Evolutionary conservation across 345 rosid genomes (phyloP).

Genomic region (Melaleuca alternifolia): DNA sequence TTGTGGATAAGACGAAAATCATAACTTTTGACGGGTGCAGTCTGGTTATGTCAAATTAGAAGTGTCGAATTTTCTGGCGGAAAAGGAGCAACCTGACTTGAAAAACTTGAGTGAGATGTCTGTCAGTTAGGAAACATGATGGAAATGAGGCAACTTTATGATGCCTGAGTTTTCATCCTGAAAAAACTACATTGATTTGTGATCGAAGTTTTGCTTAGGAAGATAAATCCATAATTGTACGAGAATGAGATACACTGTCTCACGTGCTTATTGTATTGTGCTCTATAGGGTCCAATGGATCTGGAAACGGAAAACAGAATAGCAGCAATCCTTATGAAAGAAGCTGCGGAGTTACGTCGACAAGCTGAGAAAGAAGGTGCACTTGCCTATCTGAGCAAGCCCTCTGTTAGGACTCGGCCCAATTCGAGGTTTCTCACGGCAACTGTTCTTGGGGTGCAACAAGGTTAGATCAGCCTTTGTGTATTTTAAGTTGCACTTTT

Average conservation of each 20-base stretch:
- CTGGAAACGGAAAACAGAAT: conserved; percentile 82
- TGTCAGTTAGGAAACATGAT: background rate
- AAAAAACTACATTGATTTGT: background rate
- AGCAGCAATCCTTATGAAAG: conserved; percentile 79
- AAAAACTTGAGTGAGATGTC: background rate
- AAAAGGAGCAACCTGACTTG: background rate
- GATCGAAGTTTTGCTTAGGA: background rate
- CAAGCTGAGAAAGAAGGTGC: conserved; percentile 79
- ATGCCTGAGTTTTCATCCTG: background rate
- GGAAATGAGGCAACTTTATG: background rate
- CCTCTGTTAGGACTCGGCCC: conserved; percentile 53
- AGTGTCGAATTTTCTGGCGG: background rate
- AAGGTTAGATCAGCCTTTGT: conserved; percentile 30
- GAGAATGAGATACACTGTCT: background rate
- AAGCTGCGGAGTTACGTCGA: conserved; percentile 79
- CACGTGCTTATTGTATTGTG: background rate
- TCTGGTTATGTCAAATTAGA: background rate
- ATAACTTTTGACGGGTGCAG: background rate
- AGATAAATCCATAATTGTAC: background rate
- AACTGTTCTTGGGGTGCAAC: conserved; percentile 88
- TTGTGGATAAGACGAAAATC: background rate
- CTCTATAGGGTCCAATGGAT: conserved; percentile 41
- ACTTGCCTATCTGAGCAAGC: conserved; percentile 63
- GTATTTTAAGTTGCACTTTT: background rate
- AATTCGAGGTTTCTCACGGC: conserved; percentile 86